phyloP scores from a whole-genome alignment of 2,329 filamentous ascomycete species.

The Xylariales sp. region DNA sequence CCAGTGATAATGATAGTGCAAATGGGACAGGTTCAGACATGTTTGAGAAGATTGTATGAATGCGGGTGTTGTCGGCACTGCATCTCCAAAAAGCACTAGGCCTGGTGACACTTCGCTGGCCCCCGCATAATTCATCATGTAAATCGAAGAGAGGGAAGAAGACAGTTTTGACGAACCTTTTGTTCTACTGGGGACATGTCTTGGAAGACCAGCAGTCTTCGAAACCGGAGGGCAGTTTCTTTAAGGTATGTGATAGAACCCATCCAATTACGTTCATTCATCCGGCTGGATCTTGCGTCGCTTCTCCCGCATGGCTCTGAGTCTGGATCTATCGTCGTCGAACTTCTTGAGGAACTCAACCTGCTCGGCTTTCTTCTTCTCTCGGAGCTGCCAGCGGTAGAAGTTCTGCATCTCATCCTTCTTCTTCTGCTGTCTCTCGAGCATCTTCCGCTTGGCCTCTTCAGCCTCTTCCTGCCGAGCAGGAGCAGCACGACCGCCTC shows the following conservation, averaged over 20 bases:
- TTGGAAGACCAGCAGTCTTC: too few relatives aligned
- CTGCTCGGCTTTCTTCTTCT: slow-evolving; percentile 74
- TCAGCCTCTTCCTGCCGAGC: slow-evolving; percentile 69
- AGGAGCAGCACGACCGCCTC: slow-evolving; percentile 70
- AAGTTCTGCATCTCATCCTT: slow-evolving; percentile 65
- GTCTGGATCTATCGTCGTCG: slow-evolving; percentile 69
- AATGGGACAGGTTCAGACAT: slow-evolving; percentile 41
- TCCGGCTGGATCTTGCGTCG: slow-evolving; percentile 57
- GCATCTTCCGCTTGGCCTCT: slow-evolving; percentile 52
- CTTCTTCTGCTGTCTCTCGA: slow-evolving; percentile 61
- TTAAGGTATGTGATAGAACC: too few relatives aligned
- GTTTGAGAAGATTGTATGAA: slow-evolving; percentile 61
- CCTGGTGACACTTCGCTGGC: slow-evolving; percentile 39
- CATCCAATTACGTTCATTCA: too few relatives aligned
- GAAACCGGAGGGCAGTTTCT: too few relatives aligned
- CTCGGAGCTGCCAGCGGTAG: slow-evolving; percentile 78
- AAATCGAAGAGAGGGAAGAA: slow-evolving; percentile 7
- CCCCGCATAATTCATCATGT: slow-evolving; percentile 50
- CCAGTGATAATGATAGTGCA: too few relatives aligned
- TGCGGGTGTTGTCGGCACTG: slow-evolving; percentile 61
- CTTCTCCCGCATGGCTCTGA: slow-evolving; percentile 66
- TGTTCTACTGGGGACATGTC: slow-evolving; percentile 3
- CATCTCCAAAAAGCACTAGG: slow-evolving; percentile 14
- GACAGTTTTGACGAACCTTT: slow-evolving; percentile 11
- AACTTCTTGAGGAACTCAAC: slow-evolving; percentile 66